A percentile compares a stretch with the other conserved stretches of the same genome.
Evolutionary conservation across 345 rosid genomes (phyloP).

Genomic region (Sonneratia alba): DNA sequence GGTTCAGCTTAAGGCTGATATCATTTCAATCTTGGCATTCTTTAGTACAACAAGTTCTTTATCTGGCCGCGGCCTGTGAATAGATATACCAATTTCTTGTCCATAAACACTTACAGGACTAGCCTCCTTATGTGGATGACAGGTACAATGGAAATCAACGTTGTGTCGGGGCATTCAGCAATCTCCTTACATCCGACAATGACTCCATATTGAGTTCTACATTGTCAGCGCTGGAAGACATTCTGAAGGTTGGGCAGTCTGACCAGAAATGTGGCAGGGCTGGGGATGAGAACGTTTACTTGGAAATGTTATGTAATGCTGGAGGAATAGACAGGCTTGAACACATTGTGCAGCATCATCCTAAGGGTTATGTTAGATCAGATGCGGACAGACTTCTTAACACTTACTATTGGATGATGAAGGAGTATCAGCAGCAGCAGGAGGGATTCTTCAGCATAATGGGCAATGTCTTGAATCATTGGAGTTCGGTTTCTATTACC

Average conservation of each 20-base stretch:
- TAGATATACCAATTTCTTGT: not conserved
- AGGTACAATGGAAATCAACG: not conserved
- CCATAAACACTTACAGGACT: not conserved
- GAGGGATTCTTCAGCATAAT: no score
- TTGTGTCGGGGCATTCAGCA: not conserved
- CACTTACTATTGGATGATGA: not conserved
- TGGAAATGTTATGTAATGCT: not conserved
- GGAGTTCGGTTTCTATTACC: no score
- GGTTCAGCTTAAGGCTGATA: not conserved
- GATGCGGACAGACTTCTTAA: not conserved
- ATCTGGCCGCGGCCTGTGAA: not conserved
- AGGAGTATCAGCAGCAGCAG: no score
- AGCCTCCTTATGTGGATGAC: not conserved
- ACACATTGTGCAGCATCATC: not conserved
- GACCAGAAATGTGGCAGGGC: not conserved
- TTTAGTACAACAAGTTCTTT: no score
- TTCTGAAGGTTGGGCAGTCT: not conserved
- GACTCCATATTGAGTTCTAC: not conserved
- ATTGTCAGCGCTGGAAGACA: not conserved
- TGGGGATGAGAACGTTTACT: not conserved
- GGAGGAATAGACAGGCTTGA: not conserved
- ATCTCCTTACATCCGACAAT: not conserved
- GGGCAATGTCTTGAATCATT: no score
- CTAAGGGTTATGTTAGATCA: not conserved
- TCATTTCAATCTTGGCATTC: not conserved